Conservation (phyloP, 208 protist species). For the Crithidia bombi region DNA sequence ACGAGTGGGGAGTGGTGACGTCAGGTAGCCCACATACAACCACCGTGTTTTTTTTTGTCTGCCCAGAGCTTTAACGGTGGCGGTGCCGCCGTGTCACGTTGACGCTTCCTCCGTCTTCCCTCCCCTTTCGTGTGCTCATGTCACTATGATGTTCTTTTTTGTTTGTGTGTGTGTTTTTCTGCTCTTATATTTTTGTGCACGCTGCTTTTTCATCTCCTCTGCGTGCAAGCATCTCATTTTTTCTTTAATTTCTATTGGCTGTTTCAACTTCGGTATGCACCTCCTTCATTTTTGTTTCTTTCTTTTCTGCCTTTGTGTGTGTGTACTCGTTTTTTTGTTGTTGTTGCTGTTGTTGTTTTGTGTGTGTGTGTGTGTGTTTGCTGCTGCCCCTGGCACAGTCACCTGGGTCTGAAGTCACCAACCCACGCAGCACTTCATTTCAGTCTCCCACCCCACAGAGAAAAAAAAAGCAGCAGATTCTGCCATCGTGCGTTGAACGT, state of each 20-base stretch:
- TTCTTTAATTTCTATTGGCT: background rate
- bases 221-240: background rate
- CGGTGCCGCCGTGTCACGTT: too few species aligned
- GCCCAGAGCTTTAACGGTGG: background rate
- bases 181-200: background rate
- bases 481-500: too few species aligned
- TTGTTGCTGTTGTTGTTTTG: background rate
- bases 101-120: background rate
- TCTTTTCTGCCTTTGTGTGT: constrained; percentile 6
- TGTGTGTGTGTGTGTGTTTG: background rate
- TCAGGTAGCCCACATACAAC: too few species aligned
- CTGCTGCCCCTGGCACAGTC: background rate
- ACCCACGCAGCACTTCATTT: too few species aligned
- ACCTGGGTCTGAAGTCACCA: too few species aligned
- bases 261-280: background rate
- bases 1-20: too few species aligned
- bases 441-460: too few species aligned
- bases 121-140: background rate
- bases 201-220: background rate
- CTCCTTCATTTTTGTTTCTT: background rate
- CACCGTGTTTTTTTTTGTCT: background rate
- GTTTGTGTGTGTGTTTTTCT: background rate
- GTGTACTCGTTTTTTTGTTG: background rate
- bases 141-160: background rate
- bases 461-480: too few species aligned